phyloP scores from a whole-genome alignment of 192 early-diverging fungal species.

The Coemansia sp. region DNA sequence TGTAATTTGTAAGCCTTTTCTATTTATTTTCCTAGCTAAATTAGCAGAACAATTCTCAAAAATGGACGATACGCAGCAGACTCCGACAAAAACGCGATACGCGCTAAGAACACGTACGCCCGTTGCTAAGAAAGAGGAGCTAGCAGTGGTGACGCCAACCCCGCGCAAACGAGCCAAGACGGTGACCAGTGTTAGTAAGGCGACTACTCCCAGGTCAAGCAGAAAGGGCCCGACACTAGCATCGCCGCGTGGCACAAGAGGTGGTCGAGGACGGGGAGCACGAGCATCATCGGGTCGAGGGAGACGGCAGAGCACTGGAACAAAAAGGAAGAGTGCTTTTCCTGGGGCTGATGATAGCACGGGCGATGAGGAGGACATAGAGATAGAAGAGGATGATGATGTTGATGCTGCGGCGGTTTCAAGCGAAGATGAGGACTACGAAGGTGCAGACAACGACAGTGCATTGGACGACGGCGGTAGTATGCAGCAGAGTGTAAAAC shows the following conservation, averaged over 20 bases:
- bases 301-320: neutral
- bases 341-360: neutral
- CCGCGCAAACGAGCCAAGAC: conserved; percentile 31
- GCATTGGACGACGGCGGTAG: neutral
- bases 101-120: conserved; percentile 40
- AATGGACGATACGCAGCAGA: conserved; percentile 20
- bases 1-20: neutral
- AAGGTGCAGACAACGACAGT: neutral
- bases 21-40: neutral
- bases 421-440: conserved; percentile 31
- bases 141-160: conserved; percentile 1
- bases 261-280: conserved; percentile 4
- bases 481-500: neutral
- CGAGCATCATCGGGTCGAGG: neutral
- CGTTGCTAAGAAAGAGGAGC: conserved; percentile 6
- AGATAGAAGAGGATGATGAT: neutral
- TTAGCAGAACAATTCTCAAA: neutral
- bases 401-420: conserved; percentile 19
- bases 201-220: neutral
- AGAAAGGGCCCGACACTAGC: neutral
- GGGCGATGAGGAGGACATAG: conserved; percentile 1
- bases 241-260: neutral
- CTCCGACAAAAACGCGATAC: conserved; percentile 26
- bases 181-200: neutral
- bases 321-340: too few relatives aligned